phyloP scores from a whole-genome alignment of 139 green algal genomes.

The Dunaliella sp. region DNA sequence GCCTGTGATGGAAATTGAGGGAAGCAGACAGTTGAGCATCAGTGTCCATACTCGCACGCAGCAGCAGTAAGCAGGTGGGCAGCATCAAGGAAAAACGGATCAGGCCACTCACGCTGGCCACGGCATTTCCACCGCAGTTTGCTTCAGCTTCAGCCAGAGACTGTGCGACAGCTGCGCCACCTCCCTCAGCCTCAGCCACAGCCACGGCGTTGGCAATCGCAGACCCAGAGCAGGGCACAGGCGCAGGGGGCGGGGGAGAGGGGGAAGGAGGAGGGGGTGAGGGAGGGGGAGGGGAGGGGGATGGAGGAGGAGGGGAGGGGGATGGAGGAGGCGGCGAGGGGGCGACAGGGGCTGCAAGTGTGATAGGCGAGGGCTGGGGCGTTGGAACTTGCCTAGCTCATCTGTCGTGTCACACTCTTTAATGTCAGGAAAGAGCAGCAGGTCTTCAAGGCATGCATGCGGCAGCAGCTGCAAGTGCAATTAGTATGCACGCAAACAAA shows the following conservation, averaged over 20 bases:
- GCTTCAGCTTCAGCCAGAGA: neutral
- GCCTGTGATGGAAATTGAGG: neutral
- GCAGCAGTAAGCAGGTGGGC: neutral
- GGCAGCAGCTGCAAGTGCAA: too few species aligned
- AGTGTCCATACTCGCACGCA: too few species aligned
- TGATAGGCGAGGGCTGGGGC: neutral
- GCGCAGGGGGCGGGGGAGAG: neutral
- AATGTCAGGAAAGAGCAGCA: neutral
- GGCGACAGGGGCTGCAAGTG: too few species aligned
- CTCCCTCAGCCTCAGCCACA: neutral
- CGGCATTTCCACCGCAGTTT: neutral
- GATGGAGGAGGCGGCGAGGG: neutral
- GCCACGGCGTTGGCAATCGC: neutral
- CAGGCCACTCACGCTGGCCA: neutral
- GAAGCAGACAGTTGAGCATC: neutral
- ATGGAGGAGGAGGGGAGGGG: neutral
- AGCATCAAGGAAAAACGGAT: neutral
- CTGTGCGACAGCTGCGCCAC: neutral
- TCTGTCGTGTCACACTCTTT: neutral
- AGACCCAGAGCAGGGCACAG: neutral
- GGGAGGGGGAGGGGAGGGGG: neutral
- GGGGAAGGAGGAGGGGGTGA: neutral
- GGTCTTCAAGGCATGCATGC: neutral
- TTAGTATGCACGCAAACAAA: neutral
- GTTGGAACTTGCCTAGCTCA: too few species aligned